phyloP scores from a whole-genome alignment of 139 green algal species.

The Chlorella sp. region DNA sequence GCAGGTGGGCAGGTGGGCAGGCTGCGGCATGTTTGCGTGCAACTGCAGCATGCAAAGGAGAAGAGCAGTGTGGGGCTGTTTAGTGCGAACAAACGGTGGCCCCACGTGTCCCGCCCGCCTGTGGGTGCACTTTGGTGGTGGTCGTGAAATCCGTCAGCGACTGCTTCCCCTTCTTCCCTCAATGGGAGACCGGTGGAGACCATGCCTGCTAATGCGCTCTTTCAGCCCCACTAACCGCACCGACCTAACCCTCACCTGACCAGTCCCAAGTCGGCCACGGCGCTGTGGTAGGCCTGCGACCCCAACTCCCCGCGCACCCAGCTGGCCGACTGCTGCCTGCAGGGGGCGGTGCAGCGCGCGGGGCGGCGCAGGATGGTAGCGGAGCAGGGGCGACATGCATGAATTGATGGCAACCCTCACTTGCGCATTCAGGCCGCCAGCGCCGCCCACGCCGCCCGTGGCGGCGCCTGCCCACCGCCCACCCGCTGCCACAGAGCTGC shows the following conservation, averaged over 20 bases:
- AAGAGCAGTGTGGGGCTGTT: too few relatives aligned
- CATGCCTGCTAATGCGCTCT: too few relatives aligned
- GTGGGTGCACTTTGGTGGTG: background rate
- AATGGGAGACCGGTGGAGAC: too few relatives aligned
- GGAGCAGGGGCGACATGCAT: too few relatives aligned
- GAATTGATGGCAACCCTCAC: too few relatives aligned
- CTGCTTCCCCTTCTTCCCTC: background rate
- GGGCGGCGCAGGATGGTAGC: too few relatives aligned
- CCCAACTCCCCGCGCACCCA: slow-evolving; percentile 60
- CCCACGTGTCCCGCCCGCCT: background rate
- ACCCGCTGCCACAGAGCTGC: slow-evolving; percentile 20
- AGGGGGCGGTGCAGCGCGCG: slow-evolving; percentile 10
- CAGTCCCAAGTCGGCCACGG: slow-evolving; percentile 62
- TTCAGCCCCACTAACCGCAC: background rate
- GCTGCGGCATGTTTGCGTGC: background rate
- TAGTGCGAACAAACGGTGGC: background rate
- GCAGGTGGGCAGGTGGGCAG: background rate
- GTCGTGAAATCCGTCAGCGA: background rate
- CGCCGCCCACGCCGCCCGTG: background rate
- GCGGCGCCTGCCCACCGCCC: slow-evolving; percentile 52
- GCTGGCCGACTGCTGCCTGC: slow-evolving; percentile 46
- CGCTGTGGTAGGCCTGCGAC: slow-evolving; percentile 54
- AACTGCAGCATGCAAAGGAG: too few relatives aligned
- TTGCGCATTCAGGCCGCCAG: slow-evolving; percentile 2
- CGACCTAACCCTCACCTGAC: background rate